Evolutionary conservation across 1,284 basidiomycete species (phyloP).

Genomic region (Vanrija sp.): DNA sequence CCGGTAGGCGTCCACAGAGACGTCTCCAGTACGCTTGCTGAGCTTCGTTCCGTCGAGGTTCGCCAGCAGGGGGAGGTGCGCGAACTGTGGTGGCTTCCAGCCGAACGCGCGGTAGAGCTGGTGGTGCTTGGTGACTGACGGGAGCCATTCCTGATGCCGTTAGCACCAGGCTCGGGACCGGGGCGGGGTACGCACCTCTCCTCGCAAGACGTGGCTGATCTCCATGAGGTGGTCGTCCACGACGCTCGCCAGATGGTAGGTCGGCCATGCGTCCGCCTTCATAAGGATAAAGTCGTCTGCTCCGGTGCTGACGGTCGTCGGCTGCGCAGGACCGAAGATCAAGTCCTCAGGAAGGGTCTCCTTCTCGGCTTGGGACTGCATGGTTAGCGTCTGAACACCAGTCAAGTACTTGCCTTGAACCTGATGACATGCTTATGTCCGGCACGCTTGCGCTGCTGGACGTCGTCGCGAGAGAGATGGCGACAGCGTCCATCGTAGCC

Average conservation of each 20-base stretch:
- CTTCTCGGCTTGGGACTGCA: slow-evolving; percentile 18
- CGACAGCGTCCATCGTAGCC: slow-evolving; percentile 84
- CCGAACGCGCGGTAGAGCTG: slow-evolving; percentile 79
- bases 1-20: slow-evolving; percentile 78
- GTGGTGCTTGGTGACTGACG: slow-evolving; percentile 88
- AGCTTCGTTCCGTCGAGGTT: slow-evolving; percentile 92
- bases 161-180: background rate
- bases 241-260: slow-evolving; percentile 93
- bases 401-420: slow-evolving; percentile 62
- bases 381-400: background rate
- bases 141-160: slow-evolving; percentile 74
- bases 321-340: slow-evolving; percentile 32
- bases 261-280: slow-evolving; percentile 89
- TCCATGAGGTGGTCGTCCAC: slow-evolving; percentile 96
- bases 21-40: slow-evolving; percentile 88
- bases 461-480: slow-evolving; percentile 79
- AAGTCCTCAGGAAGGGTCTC: slow-evolving; percentile 23
- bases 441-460: slow-evolving; percentile 63
- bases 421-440: slow-evolving; percentile 79
- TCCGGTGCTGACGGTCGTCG: slow-evolving; percentile 17
- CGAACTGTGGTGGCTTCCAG: slow-evolving; percentile 72
- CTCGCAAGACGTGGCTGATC: slow-evolving; percentile 90
- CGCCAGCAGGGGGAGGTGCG: slow-evolving; percentile 83
- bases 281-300: slow-evolving; percentile 84
- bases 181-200: slow-evolving; percentile 61